Conservation (phyloP, 257 asterid species). For the Nicotiana noctiflora region DNA sequence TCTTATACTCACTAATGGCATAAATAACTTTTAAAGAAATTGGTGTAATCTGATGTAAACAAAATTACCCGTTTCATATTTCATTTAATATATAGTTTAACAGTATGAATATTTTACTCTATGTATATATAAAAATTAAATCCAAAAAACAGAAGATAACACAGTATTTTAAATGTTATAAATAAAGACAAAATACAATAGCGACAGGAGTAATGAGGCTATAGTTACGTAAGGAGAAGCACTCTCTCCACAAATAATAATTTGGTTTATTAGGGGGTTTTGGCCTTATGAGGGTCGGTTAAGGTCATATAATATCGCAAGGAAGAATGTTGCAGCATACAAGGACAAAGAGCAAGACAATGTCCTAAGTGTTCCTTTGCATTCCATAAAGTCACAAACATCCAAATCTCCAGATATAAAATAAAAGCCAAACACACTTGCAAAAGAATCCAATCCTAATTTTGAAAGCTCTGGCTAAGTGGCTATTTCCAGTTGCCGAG, state of each 20-base stretch:
- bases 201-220: slow-evolving; percentile 43
- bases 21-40: no score
- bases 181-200: slow-evolving; percentile 17
- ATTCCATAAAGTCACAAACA: slow-evolving; percentile 20
- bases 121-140: no score
- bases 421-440: slow-evolving; percentile 24
- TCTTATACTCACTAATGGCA: no score
- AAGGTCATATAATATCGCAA: slow-evolving; percentile 18
- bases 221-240: slow-evolving; percentile 25
- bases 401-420: slow-evolving; percentile 49
- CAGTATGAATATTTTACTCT: no score
- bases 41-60: no score
- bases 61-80: no score
- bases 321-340: slow-evolving; percentile 52
- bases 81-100: no score
- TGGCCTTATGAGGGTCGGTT: neutral
- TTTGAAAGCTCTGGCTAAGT: slow-evolving; percentile 30
- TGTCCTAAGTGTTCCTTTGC: slow-evolving; percentile 24
- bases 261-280: neutral
- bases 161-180: slow-evolving; percentile 7
- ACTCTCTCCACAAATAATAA: slow-evolving; percentile 14
- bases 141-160: neutral
- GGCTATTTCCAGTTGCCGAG: no score
- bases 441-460: slow-evolving; percentile 33
- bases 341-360: slow-evolving; percentile 40